Evolutionary conservation across 2,329 filamentous ascomycete genomes (phyloP).

Genomic region (Aspergillus novoparasiticus): DNA sequence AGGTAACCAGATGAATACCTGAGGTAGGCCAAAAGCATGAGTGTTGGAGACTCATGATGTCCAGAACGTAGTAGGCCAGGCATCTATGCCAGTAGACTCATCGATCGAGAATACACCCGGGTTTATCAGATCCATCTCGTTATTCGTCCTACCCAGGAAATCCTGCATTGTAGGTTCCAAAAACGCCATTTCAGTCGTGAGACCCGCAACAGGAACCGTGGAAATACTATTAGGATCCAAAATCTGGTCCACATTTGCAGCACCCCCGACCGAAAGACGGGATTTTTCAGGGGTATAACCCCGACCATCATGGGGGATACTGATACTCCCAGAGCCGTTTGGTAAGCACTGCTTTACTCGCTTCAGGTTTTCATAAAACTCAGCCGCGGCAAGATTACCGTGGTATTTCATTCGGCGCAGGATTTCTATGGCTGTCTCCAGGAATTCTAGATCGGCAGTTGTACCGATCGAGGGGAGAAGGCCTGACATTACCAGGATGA

Average conservation of each 20-base stretch:
- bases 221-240: not conserved
- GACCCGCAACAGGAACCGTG: slow-evolving; percentile 15
- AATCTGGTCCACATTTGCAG: not conserved
- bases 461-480: slow-evolving; percentile 23
- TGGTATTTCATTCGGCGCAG: slow-evolving; percentile 29
- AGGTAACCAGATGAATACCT: not conserved
- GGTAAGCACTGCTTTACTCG: slow-evolving; percentile 18
- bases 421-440: slow-evolving; percentile 31
- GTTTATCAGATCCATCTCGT: slow-evolving; percentile 20
- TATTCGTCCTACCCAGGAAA: slow-evolving; percentile 24
- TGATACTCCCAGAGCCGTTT: not conserved
- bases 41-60: slow-evolving; percentile 6
- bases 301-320: slow-evolving; percentile 14
- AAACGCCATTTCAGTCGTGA: slow-evolving; percentile 29
- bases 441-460: slow-evolving; percentile 22
- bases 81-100: slow-evolving; percentile 2
- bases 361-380: slow-evolving; percentile 32
- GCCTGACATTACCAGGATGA: slow-evolving; percentile 35
- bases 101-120: slow-evolving; percentile 10
- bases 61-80: slow-evolving; percentile 13
- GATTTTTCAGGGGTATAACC: not conserved
- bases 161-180: slow-evolving; percentile 29
- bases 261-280: not conserved
- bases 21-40: not conserved
- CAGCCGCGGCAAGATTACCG: slow-evolving; percentile 32